phyloP scores from a whole-genome alignment of 768 basidiomycete species.

The Mycena haematopus region DNA sequence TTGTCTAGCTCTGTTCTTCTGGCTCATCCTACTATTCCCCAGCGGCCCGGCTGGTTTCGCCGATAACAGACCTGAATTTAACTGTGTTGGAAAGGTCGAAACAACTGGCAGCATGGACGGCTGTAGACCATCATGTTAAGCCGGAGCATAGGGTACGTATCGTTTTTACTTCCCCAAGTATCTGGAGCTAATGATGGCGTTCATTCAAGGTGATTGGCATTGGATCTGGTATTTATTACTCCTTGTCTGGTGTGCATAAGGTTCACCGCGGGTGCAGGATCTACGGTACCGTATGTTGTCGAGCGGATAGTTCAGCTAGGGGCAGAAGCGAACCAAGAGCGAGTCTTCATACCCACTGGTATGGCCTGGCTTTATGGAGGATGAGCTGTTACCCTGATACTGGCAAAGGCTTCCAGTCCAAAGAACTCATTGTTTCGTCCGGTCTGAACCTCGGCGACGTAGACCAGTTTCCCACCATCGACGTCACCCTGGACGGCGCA shows the following conservation, averaged over 20 bases:
- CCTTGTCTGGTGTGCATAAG: conserved; percentile 3
- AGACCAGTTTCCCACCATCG: conserved; percentile 86
- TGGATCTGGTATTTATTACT: conserved; percentile 68
- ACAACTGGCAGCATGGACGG: conserved; percentile 89
- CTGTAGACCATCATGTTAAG: conserved; percentile 88
- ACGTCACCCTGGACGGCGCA: conserved; percentile 98
- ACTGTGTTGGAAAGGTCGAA: conserved; percentile 81
- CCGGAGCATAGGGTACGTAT: conserved; percentile 79
- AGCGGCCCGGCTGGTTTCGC: conserved; percentile 30
- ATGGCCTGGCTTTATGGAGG: conserved; percentile 26
- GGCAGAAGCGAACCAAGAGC: conserved; percentile 69
- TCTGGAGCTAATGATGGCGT: conserved; percentile 10
- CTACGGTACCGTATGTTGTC: conserved; percentile 96
- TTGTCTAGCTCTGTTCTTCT: neutral
- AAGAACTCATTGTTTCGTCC: conserved; percentile 87
- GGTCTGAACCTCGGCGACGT: conserved; percentile 85
- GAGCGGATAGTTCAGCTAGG: conserved; percentile 93
- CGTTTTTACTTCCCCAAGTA: conserved; percentile 5
- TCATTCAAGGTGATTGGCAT: conserved; percentile 77
- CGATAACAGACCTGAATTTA: conserved; percentile 35
- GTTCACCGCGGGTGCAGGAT: conserved; percentile 53
- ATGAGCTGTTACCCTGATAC: conserved; percentile 11
- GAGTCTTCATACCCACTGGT: conserved; percentile 93
- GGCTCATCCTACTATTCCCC: neutral
- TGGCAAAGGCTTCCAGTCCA: conserved; percentile 85